These are phyloP conservation scores for Aegilops tauschii DNA, from an alignment of 176 grass and related monocot species.

Conservation along the genomic window DNA sequence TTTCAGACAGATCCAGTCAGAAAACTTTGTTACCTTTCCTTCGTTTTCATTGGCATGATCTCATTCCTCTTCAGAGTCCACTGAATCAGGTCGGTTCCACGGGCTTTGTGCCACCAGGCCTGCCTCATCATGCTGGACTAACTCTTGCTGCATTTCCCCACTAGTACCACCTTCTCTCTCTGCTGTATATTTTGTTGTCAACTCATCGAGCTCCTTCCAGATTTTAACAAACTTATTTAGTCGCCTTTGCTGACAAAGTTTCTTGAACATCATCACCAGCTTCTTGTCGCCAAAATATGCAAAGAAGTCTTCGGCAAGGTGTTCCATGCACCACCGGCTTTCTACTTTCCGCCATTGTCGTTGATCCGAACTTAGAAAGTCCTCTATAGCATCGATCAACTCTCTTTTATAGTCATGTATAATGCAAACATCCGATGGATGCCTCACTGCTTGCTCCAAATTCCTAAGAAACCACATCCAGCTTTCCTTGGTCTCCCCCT, in stretches of 20 bases:
- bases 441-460: neutral
- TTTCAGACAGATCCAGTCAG: constrained; percentile 16
- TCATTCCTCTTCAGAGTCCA: neutral
- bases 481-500: constrained; percentile 15
- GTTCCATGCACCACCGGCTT: constrained; percentile 7
- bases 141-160: too few relatives aligned
- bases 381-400: constrained; percentile 4
- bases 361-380: neutral
- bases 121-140: too few relatives aligned
- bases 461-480: constrained; percentile 34
- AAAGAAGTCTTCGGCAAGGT: constrained; percentile 23
- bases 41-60: neutral
- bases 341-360: neutral
- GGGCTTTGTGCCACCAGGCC: too few relatives aligned
- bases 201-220: constrained; percentile 23
- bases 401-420: constrained; percentile 28
- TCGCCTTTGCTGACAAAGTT: constrained; percentile 18
- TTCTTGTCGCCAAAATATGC: constrained; percentile 22
- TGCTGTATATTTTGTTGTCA: neutral
- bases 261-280: constrained; percentile 16
- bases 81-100: neutral
- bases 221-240: constrained; percentile 24
- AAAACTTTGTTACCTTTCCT: neutral
- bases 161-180: neutral
- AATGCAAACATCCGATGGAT: constrained; percentile 3